Evolutionary conservation across 1,284 basidiomycete species (phyloP).

Genomic region (Hymenochaete sp.): DNA sequence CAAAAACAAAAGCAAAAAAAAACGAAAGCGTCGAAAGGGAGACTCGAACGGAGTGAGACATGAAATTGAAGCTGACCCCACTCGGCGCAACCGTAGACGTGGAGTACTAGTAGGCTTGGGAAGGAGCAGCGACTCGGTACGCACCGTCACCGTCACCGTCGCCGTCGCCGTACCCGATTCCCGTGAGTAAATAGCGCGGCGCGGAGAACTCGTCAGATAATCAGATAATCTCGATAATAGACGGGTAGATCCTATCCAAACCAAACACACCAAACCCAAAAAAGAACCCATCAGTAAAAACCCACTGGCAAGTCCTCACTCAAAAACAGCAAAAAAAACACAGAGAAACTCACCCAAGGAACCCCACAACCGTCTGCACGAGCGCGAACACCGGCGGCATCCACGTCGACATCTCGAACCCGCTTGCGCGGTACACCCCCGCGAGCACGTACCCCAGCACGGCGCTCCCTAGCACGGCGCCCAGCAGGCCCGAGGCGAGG

Average conservation of each 20-base stretch:
- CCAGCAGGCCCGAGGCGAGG: constrained; percentile 44
- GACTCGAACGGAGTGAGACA: no score
- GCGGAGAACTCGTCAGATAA: no score
- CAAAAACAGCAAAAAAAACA: neutral
- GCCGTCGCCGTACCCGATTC: no score
- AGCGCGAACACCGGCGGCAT: constrained; percentile 15
- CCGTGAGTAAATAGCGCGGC: no score
- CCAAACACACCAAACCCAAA: neutral
- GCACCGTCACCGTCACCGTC: no score
- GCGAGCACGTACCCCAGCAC: constrained; percentile 65
- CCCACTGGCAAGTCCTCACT: neutral
- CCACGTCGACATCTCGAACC: constrained; percentile 70
- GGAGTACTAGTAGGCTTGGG: no score
- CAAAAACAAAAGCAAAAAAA: no score
- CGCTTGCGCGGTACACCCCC: constrained; percentile 58
- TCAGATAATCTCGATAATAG: constrained; percentile 16
- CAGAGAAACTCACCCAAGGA: constrained; percentile 14
- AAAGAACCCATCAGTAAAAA: neutral
- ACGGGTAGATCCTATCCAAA: constrained; percentile 13
- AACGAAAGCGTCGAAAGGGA: no score
- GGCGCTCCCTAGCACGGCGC: constrained; percentile 61
- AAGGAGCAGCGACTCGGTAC: no score
- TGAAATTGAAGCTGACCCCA: no score
- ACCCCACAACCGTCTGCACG: constrained; percentile 12
- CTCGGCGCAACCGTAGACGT: no score